A percentile compares a stretch with the other conserved stretches of the same genome.
phyloP scores from a whole-genome alignment of 768 basidiomycete species.

The Fomitopsis serialis region DNA sequence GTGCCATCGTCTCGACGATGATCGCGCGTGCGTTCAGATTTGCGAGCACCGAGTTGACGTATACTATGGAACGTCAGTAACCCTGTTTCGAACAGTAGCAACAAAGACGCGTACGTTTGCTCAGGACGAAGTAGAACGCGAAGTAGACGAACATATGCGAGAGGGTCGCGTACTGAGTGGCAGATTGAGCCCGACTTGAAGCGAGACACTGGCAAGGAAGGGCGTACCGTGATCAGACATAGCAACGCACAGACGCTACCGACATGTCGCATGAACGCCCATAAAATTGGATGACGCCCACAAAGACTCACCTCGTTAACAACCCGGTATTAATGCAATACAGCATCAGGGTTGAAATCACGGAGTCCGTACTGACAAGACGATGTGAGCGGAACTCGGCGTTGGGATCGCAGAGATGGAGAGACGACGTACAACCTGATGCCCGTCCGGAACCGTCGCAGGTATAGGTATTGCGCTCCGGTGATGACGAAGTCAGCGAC shows the following conservation, averaged over 20 bases:
- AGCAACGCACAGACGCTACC: conserved; percentile 10
- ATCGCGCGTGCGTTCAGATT: conserved; percentile 16
- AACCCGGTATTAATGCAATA: conserved; percentile 17
- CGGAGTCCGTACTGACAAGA: conserved; percentile 11
- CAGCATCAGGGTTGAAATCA: conserved; percentile 9
- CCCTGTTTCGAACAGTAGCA: neutral
- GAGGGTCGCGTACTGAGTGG: conserved; percentile 6
- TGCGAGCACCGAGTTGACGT: conserved; percentile 17
- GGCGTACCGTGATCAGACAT: conserved; percentile 10
- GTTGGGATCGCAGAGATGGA: neutral
- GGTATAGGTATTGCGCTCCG: conserved; percentile 8
- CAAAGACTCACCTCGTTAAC: conserved; percentile 11
- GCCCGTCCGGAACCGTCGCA: conserved; percentile 8
- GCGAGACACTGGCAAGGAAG: too few species aligned
- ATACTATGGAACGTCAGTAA: conserved; percentile 5
- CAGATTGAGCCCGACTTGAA: too few species aligned
- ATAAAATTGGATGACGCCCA: neutral
- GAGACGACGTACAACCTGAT: conserved; percentile 6
- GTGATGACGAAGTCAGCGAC: conserved; percentile 10
- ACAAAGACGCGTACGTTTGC: conserved; percentile 10
- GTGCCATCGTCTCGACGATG: conserved; percentile 4
- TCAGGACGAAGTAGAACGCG: conserved; percentile 14
- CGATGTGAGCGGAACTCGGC: neutral
- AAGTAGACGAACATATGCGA: conserved; percentile 12
- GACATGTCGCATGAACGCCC: neutral